Evolutionary conservation across 2,329 filamentous ascomycete genomes (phyloP).

Genomic region (Xylaria polymorpha): DNA sequence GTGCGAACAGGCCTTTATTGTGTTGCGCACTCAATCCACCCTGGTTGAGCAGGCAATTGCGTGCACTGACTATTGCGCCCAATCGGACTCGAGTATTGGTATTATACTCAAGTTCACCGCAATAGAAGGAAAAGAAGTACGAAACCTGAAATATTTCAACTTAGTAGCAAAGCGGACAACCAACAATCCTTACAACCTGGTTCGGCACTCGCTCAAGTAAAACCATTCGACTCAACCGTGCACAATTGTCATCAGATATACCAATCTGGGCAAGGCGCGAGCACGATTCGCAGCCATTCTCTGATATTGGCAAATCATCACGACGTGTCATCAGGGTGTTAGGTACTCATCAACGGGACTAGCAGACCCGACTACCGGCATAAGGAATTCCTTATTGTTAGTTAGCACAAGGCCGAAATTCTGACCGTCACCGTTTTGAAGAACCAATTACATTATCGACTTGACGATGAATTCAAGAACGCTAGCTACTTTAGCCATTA

Average conservation of each 20-base stretch:
- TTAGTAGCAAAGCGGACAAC: too few relatives aligned
- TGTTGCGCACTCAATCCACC: constrained; percentile 9
- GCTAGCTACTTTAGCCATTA: constrained; percentile 46
- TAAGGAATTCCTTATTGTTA: background rate
- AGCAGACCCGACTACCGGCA: background rate
- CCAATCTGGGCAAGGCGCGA: constrained; percentile 6
- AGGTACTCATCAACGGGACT: background rate
- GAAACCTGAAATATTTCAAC: background rate
- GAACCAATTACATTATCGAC: constrained; percentile 8
- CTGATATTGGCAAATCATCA: constrained; percentile 9
- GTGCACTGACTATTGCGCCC: background rate
- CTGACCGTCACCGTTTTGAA: background rate
- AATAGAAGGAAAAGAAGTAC: constrained; percentile 5
- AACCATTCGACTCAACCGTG: background rate
- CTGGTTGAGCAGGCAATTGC: background rate
- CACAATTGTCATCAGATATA: constrained; percentile 2
- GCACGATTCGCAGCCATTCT: background rate
- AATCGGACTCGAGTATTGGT: constrained; percentile 5
- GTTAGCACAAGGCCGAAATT: background rate
- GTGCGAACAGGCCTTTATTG: constrained; percentile 9
- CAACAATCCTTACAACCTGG: too few relatives aligned
- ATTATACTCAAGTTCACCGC: constrained; percentile 9
- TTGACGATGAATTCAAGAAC: constrained; percentile 42
- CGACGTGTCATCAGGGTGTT: background rate
- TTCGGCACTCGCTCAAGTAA: constrained; percentile 15